Evolutionary conservation across 2,329 filamentous ascomycete genomes (phyloP).

Genomic region (Penicillium sp.): DNA sequence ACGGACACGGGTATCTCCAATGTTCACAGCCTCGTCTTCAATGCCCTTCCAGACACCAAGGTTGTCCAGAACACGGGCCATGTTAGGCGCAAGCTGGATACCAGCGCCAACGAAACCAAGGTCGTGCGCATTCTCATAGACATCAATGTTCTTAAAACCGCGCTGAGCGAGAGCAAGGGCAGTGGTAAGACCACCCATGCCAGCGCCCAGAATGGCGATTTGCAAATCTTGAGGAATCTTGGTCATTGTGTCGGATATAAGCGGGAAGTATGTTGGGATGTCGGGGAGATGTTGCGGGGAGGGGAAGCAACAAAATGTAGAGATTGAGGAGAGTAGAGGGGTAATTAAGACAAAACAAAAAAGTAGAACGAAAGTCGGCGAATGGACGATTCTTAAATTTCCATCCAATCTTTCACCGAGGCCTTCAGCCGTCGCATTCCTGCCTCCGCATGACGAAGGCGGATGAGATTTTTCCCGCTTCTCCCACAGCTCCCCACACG

Average conservation of each 20-base stretch:
- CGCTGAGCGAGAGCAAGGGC: constrained; percentile 74
- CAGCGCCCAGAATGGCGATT: constrained; percentile 52
- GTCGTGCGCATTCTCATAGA: constrained; percentile 72
- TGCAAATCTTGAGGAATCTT: constrained; percentile 36
- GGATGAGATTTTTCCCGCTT: constrained; percentile 26
- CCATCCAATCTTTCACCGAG: background rate
- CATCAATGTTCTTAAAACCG: constrained; percentile 71
- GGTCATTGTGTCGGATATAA: constrained; percentile 24
- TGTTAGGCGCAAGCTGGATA: constrained; percentile 81
- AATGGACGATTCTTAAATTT: constrained; percentile 9
- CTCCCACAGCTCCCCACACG: constrained; percentile 27
- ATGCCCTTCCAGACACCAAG: constrained; percentile 74
- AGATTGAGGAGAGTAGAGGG: background rate
- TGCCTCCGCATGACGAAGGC: constrained; percentile 10
- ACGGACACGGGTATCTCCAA: constrained; percentile 71
- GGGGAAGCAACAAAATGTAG: background rate
- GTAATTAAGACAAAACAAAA: background rate
- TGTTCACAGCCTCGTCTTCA: constrained; percentile 68
- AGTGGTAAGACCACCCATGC: constrained; percentile 75
- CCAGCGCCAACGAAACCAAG: constrained; percentile 82
- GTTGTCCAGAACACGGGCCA: constrained; percentile 72
- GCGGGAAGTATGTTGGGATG: background rate
- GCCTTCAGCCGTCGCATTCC: constrained; percentile 8
- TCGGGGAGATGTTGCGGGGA: background rate
- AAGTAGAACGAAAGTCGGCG: background rate